These are phyloP conservation scores for Raphanus raphanistrum DNA, from an alignment of 345 rosid genomes.

Conservation along the genomic window DNA sequence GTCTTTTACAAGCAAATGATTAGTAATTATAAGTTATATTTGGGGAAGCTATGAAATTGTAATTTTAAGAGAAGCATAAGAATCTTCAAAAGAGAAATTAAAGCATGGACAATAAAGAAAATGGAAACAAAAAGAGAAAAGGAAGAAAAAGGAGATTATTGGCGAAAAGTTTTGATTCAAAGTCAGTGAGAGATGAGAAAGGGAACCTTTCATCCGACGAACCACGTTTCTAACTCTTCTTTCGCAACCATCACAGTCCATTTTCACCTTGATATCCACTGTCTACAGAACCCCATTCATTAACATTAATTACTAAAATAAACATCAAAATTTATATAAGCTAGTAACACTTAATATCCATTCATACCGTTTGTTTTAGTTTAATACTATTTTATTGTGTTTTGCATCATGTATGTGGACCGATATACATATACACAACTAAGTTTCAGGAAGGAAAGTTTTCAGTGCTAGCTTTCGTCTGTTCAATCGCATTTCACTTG, in stretches of 20 bases:
- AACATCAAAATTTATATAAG: neutral
- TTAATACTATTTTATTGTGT: neutral
- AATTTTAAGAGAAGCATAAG: conserved; percentile 19
- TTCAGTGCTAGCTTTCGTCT: too few relatives aligned
- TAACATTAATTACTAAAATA: conserved; percentile 6
- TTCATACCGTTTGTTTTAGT: neutral
- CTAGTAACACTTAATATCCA: neutral
- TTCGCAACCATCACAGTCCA: conserved; percentile 99
- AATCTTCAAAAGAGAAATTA: conserved; percentile 25
- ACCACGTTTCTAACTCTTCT: conserved; percentile 80
- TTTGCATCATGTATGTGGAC: neutral
- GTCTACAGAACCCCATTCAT: conserved; percentile 49
- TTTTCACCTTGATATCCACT: conserved; percentile 93
- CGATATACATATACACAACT: neutral
- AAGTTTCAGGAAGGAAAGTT: too few relatives aligned
- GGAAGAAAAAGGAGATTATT: neutral
- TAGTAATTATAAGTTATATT: neutral
- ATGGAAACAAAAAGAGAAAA: conserved; percentile 29
- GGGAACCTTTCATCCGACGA: conserved; percentile 69
- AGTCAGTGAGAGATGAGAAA: conserved; percentile 18
- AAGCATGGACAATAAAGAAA: conserved; percentile 23
- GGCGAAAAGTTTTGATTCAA: conserved; percentile 34
- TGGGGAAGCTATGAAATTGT: conserved; percentile 9
- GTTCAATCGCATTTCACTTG: too few relatives aligned
- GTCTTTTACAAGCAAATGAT: conserved; percentile 14